Evolutionary conservation across 75 land plant species (phyloP).

Genomic region (Selaginella tamariscina): DNA sequence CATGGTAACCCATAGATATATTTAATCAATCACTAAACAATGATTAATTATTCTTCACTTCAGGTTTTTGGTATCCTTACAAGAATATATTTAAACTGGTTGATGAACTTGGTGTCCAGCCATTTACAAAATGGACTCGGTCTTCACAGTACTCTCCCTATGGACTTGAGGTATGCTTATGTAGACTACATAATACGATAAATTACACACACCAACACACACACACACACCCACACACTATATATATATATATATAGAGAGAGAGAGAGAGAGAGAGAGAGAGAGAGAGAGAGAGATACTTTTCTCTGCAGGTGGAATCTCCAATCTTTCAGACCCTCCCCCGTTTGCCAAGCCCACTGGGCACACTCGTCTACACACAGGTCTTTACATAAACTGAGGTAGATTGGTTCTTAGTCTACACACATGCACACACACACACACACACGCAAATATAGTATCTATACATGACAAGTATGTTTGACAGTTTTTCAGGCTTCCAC

Average conservation of each 20-base stretch:
- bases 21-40: too few relatives aligned
- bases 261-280: too few relatives aligned
- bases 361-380: constrained; percentile 61
- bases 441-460: too few relatives aligned
- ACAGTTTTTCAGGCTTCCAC: constrained; percentile 52
- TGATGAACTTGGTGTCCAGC: constrained; percentile 62
- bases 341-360: constrained; percentile 68
- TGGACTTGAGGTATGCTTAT: constrained; percentile 57
- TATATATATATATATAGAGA: too few relatives aligned
- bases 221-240: too few relatives aligned
- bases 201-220: too few relatives aligned
- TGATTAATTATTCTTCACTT: not conserved
- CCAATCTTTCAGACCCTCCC: constrained; percentile 62
- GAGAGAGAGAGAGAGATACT: too few relatives aligned
- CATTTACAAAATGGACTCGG: constrained; percentile 65
- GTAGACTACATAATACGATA: too few relatives aligned
- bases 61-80: constrained; percentile 83
- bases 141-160: constrained; percentile 61
- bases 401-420: not conserved
- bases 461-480: too few relatives aligned
- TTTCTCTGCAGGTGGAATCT: constrained; percentile 50
- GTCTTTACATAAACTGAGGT: constrained; percentile 20
- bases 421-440: too few relatives aligned
- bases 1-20: too few relatives aligned
- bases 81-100: constrained; percentile 59